Base-by-base conservation (phyloP, 164 flowering plant species). In the Chloranthus sessilifolius region DNA sequence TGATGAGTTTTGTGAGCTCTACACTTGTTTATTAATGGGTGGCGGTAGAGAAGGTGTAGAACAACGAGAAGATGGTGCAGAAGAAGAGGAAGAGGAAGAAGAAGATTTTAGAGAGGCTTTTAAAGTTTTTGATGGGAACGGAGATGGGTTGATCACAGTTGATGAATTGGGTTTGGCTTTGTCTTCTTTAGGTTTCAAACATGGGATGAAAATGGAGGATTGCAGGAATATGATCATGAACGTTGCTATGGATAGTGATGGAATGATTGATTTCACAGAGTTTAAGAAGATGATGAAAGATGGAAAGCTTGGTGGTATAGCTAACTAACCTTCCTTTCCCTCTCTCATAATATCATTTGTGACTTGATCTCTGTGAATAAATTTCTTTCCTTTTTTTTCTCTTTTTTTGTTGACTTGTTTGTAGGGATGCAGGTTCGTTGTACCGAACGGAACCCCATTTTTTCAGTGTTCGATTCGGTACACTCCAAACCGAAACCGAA, bases 181-280 rank as follows among this genome's bases (percentile, higher is more conserved):
- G 58, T 42, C 56, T 7, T 71, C 83, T 3, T 40, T 86, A 62
- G 95, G 95, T 36, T 55, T 89, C n/a, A 78, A 64, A 22, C 68
- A 78, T 64, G 85, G 88, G 51, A n/a, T n/a, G n/a, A n/a, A n/a
- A n/a, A 60, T 58, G 39, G 86, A 80, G 39, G 74, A 74, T 29
- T 86, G 94, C 50, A 76, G 61, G 60, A 78, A 75, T 62, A 89
- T 89, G 95, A 86, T 89, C 5, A 76, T 43, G 56, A 80, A 76
- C 48, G 95, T 79, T 38, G 95, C 86, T 53, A 36, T 65, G 61
- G 97, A 89, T 70, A 88, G 94, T 7, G 97, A 89, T 74, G 95
- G 95, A 2, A 82, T 73, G 88, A 83, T 86, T 47, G 78, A 69
- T 56, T 85, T 82, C 62, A 73, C 71, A 21, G 97, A 88, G 73